phyloP scores from a whole-genome alignment of 2,329 filamentous ascomycete genomes.

The Ophiostoma sp. region DNA sequence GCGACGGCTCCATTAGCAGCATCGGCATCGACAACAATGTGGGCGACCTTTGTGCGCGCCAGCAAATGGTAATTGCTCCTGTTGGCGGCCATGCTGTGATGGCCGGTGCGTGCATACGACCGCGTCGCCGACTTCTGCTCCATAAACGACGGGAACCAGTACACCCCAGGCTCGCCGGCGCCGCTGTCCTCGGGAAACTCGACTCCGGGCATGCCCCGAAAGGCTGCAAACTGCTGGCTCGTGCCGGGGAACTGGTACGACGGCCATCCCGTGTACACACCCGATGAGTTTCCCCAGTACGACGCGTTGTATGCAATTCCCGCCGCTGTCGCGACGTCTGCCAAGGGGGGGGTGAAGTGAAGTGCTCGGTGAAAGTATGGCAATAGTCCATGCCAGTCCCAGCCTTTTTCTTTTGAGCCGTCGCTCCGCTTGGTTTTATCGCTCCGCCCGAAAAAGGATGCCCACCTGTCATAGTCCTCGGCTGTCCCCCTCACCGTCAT shows the following conservation, averaged over 20 bases:
- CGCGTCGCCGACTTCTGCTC: neutral
- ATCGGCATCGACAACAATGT: neutral
- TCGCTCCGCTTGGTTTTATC: neutral
- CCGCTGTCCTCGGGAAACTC: neutral
- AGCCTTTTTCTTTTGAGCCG: neutral
- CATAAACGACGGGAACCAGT: neutral
- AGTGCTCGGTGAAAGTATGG: neutral
- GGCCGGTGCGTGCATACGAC: neutral
- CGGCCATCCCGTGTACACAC: neutral
- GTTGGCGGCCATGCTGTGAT: neutral
- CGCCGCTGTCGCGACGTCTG: neutral
- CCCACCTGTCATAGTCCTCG: no score
- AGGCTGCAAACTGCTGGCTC: neutral
- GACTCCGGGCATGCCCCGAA: neutral
- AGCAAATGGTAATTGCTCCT: neutral
- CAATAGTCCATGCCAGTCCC: neutral
- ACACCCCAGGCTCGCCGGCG: neutral
- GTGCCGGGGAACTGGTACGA: neutral
- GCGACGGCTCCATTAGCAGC: neutral
- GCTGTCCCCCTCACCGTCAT: no score
- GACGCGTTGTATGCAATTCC: neutral
- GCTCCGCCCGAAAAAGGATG: neutral
- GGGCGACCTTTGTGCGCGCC: neutral
- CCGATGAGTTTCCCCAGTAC: neutral
- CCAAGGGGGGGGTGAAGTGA: neutral